Conservation (phyloP, 176 grass and related monocot species). For the Triticum monococcum region DNA sequence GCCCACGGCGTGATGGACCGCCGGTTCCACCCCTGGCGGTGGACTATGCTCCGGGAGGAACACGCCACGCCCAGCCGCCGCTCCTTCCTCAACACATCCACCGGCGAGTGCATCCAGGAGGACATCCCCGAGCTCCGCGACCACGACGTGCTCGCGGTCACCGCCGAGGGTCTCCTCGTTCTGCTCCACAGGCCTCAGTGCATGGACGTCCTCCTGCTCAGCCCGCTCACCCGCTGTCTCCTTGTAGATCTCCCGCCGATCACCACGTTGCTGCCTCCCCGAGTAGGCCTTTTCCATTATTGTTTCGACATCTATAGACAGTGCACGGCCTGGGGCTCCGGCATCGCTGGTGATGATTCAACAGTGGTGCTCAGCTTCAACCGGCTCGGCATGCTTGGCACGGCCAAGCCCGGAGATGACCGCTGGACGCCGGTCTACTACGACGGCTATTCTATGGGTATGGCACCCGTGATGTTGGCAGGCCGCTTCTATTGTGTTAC, state of each 20-base stretch:
- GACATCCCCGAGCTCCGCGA: background rate
- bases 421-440: background rate
- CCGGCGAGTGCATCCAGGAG: background rate
- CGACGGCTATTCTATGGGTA: too few species aligned
- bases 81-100: background rate
- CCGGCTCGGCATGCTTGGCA: background rate
- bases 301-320: background rate
- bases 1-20: background rate
- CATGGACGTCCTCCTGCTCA: background rate
- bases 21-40: background rate
- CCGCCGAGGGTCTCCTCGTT: background rate
- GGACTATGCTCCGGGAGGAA: background rate
- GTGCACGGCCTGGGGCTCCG: background rate
- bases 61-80: background rate
- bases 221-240: background rate
- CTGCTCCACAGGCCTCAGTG: background rate
- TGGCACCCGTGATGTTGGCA: background rate
- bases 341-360: background rate
- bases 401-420: background rate
- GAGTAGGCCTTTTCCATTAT: background rate
- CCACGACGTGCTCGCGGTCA: background rate
- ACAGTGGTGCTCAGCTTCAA: background rate
- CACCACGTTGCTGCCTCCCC: background rate
- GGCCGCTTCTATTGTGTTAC: background rate
- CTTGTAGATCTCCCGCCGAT: background rate